These are phyloP conservation scores for Verticillium klebahnii DNA, from an alignment of 2,329 filamentous ascomycete species.

Conservation along the genomic window DNA sequence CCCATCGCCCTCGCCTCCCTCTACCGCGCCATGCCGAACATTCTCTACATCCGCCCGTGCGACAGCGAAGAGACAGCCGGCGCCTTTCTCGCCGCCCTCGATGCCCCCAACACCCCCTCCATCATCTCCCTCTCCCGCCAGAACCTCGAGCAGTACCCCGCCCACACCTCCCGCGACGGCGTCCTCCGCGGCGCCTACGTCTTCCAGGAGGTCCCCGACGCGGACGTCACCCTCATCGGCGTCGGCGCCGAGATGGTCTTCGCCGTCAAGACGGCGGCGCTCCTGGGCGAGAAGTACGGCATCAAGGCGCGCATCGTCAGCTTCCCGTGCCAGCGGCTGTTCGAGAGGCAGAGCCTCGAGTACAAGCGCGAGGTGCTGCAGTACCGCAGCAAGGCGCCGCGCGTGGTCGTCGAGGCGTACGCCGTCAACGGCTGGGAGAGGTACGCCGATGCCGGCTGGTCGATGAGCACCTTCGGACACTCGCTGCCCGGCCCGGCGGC, in stretches of 20 bases:
- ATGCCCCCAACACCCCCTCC: conserved; percentile 31
- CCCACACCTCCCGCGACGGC: conserved; percentile 30
- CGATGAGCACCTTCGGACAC: conserved; percentile 50
- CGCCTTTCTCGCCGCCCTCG: conserved; percentile 45
- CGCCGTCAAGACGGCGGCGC: conserved; percentile 21
- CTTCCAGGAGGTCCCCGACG: conserved; percentile 34
- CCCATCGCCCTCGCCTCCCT: conserved; percentile 51
- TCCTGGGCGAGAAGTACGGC: conserved; percentile 32
- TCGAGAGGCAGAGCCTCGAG: conserved; percentile 32
- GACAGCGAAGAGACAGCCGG: conserved; percentile 54
- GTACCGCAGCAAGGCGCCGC: conserved; percentile 32
- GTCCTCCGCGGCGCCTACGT: conserved; percentile 39
- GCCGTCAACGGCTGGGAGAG: conserved; percentile 53
- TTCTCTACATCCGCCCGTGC: conserved; percentile 54
- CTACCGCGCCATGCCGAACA: conserved; percentile 58
- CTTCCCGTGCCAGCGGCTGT: conserved; percentile 38
- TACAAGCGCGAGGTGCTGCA: conserved; percentile 41
- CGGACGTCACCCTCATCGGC: conserved; percentile 37
- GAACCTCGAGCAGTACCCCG: conserved; percentile 31
- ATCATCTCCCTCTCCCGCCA: conserved; percentile 45
- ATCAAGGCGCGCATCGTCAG: conserved; percentile 34
- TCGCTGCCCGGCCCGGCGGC: conserved; percentile 47
- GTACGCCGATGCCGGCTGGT: conserved; percentile 51
- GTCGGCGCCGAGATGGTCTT: conserved; percentile 29
- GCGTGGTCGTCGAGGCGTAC: conserved; percentile 57